Evolutionary conservation across 305 asterid species (phyloP).

Genomic region (Fraxinus sp.): DNA sequence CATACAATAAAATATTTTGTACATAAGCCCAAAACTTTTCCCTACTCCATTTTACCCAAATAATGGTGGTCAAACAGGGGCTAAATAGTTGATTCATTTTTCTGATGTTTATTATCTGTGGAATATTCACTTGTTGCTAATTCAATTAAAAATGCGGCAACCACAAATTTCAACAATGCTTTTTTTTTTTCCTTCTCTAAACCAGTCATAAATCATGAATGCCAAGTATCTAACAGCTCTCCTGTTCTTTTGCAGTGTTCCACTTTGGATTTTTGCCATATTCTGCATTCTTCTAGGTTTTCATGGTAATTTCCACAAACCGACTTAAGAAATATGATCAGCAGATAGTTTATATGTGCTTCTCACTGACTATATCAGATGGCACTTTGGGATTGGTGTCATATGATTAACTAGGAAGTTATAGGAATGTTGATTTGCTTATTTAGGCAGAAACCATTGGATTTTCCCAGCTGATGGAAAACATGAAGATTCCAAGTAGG

Average conservation of each 20-base stretch:
- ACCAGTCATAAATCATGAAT: neutral
- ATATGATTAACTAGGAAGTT: neutral
- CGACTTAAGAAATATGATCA: neutral
- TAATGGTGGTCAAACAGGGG: no score
- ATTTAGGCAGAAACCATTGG: neutral
- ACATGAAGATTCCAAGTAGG: neutral
- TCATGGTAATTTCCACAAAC: slow-evolving; percentile 48
- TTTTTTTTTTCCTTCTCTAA: neutral
- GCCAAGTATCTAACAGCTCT: neutral
- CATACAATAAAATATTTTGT: no score
- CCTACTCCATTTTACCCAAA: no score
- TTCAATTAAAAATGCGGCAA: neutral
- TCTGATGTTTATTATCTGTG: neutral
- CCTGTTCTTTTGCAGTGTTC: slow-evolving; percentile 43
- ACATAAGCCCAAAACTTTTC: no score
- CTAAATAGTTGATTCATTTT: neutral
- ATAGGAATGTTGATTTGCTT: neutral
- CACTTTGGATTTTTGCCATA: slow-evolving; percentile 88
- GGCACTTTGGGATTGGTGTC: neutral
- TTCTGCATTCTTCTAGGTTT: slow-evolving; percentile 66
- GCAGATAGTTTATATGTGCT: neutral
- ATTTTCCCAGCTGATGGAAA: neutral
- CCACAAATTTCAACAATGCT: neutral
- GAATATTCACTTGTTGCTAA: neutral
- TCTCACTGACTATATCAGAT: neutral